Evolutionary conservation across 1,284 basidiomycete species (phyloP).

Genomic region (Ganoderma leucocontextum): DNA sequence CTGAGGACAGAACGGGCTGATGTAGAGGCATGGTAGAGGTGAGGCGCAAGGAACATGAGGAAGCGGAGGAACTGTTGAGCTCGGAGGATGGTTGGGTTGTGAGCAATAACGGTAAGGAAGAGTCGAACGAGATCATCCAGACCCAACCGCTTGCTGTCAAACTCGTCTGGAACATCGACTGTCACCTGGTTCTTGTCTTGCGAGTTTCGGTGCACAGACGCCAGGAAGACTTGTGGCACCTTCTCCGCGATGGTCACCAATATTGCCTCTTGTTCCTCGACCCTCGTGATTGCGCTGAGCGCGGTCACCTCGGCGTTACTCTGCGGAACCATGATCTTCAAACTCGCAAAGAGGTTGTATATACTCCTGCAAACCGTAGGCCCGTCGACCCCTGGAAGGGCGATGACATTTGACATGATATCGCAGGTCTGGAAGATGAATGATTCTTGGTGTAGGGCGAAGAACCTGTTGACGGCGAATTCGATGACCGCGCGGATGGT

Average conservation of each 20-base stretch:
- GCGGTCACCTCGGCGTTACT: slow-evolving; percentile 68
- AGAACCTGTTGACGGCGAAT: slow-evolving; percentile 77
- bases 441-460: slow-evolving; percentile 76
- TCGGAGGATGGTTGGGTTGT: slow-evolving; percentile 71
- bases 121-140: slow-evolving; percentile 77
- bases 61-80: slow-evolving; percentile 75
- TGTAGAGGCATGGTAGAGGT: slow-evolving; percentile 62
- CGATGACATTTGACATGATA: slow-evolving; percentile 62
- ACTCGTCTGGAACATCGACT: slow-evolving; percentile 65
- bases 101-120: slow-evolving; percentile 83
- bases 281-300: slow-evolving; percentile 70
- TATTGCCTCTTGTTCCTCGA: slow-evolving; percentile 77
- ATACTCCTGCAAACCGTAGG: slow-evolving; percentile 61
- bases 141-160: slow-evolving; percentile 64
- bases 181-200: slow-evolving; percentile 36
- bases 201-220: slow-evolving; percentile 54
- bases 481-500: slow-evolving; percentile 76
- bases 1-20: slow-evolving; percentile 62
- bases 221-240: slow-evolving; percentile 69
- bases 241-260: slow-evolving; percentile 75
- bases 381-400: slow-evolving; percentile 56
- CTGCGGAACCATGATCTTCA: slow-evolving; percentile 52
- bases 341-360: slow-evolving; percentile 62
- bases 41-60: slow-evolving; percentile 64
- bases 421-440: slow-evolving; percentile 82